Evolutionary conservation across 2,329 filamentous ascomycete species (phyloP), one percentile per base, ranked within the genome.

Genomic region (Talaromyces sp.): DNA sequence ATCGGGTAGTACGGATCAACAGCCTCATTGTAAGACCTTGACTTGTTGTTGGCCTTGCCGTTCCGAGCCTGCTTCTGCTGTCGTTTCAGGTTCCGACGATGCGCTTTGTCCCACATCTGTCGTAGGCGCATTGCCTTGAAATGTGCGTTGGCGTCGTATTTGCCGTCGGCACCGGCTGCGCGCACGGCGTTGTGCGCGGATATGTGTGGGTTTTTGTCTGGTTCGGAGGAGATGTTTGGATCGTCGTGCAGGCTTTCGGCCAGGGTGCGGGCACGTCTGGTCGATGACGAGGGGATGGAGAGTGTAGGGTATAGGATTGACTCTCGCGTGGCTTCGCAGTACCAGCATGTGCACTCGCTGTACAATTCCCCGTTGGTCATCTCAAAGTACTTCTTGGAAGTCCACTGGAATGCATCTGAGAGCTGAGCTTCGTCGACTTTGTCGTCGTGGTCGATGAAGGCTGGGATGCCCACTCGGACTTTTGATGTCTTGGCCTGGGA

Each of bases 371-470:
- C 81, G 70, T 80, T 78, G 69, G 85, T 93, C 14, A 79, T 75
- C 33, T 86, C 85, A 69, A 91, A 86, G 73, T 94, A 96, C 0
- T 76, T 79, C 69, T 88, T 89, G 71, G 84, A 86, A 0, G 92
- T 96, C 85, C 86, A 91, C 72, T 88, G 86, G 71, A 95, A 95
- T 5, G 83, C 81, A 1, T 81, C 80, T 52, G 85, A 85, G 7
- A 96, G 83, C 58, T 82, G 83, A 14, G 79, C 80, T 71, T 93
- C 89, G 58, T 89, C 87, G 24, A 96, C 87, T 77, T 94, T 94
- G 80, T 96, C 92, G 74, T 95, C 89, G 72, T 96, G 92, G 72
- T 93, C 88, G 69, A 94, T 85, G 72, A 92, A 91, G 58, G 83
- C 86, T n/a, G 11, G 8, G n/a, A 27, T 0, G 2, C 31, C 33